Evolutionary conservation across 805 yeast genomes (phyloP).

Genomic region (Candida caryicola): DNA sequence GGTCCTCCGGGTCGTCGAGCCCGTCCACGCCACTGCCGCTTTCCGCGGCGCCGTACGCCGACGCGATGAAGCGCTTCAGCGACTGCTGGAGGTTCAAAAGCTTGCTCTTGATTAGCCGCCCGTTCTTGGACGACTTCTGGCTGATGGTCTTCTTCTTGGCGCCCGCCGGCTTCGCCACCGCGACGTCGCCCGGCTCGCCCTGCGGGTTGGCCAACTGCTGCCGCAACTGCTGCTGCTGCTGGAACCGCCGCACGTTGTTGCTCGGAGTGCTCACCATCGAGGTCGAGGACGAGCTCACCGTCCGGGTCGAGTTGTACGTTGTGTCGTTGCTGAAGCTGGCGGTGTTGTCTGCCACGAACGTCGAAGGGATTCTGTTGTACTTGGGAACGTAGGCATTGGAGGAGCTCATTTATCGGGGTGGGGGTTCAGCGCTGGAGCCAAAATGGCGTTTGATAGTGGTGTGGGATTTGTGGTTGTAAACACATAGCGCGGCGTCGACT

Average conservation of each 20-base stretch:
- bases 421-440: too few species aligned
- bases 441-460: background rate
- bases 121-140: slow-evolving; percentile 21
- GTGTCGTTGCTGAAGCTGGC: slow-evolving; percentile 5
- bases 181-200: background rate
- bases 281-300: slow-evolving; percentile 36
- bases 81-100: slow-evolving; percentile 39
- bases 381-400: slow-evolving; percentile 6
- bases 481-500: slow-evolving; percentile 5
- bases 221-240: slow-evolving; percentile 19
- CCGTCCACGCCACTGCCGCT: slow-evolving; percentile 1
- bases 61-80: slow-evolving; percentile 19
- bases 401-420: background rate
- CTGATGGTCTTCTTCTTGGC: slow-evolving; percentile 9
- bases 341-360: slow-evolving; percentile 3
- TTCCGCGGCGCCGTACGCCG: background rate
- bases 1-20: slow-evolving; percentile 4
- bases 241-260: slow-evolving; percentile 35
- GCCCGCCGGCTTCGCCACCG: slow-evolving; percentile 3
- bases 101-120: slow-evolving; percentile 32
- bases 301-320: slow-evolving; percentile 23
- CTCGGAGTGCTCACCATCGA: slow-evolving; percentile 43
- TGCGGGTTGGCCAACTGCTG: slow-evolving; percentile 5
- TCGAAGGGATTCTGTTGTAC: slow-evolving; percentile 6
- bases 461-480: background rate